Evolutionary conservation across 441 rosid genomes (phyloP), one percentile per base, ranked within the genome.

Genomic region (Pelargonium myrrhifolium): DNA sequence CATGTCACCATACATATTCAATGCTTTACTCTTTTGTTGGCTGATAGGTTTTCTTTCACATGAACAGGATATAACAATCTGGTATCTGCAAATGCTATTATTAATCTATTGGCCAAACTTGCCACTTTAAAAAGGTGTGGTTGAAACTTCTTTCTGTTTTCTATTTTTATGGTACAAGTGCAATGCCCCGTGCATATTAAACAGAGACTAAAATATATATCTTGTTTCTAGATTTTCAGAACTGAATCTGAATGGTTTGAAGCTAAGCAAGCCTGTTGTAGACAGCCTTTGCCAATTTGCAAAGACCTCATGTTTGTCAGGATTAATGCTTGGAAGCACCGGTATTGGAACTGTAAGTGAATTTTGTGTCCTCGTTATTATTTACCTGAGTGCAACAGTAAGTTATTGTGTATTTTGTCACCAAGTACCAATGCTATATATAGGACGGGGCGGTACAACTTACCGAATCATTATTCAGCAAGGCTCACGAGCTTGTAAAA

Each of bases 401-500:
- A 17, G 58, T 20, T 59, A 74, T 55, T 40, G 7, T 66, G 67
- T 67, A 56, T 43, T 24, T 75, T 53, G 11, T 77, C 53, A 68
- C 69, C 64, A 56, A 62, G 12, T 65, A 43, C 63, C 66, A 24
- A 55, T 67, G 65, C 59, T 21, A 43, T 62, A 35, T 83, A 58
- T 71, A 95, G 99, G 98, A 87, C 58, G 92, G 83, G 58, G 93
- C 98, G 15, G 64, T 84, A 62, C 82, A 77, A 74, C 73, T 95
- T 69, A 81, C 87, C 40, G 86, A 85, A 74, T 83, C 95, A 55
- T 69, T 92, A 67, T 71, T 77, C 72, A 74, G 69, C 31, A 79
- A 74, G 40, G 75, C 78, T 69, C 89, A 83, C 51, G 97, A 92
- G 74, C 78, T 84, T 74, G 76, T 85, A 74, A 90, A 85, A 80